phyloP scores from a whole-genome alignment of 805 yeast genomes.

The Candida argentea region DNA sequence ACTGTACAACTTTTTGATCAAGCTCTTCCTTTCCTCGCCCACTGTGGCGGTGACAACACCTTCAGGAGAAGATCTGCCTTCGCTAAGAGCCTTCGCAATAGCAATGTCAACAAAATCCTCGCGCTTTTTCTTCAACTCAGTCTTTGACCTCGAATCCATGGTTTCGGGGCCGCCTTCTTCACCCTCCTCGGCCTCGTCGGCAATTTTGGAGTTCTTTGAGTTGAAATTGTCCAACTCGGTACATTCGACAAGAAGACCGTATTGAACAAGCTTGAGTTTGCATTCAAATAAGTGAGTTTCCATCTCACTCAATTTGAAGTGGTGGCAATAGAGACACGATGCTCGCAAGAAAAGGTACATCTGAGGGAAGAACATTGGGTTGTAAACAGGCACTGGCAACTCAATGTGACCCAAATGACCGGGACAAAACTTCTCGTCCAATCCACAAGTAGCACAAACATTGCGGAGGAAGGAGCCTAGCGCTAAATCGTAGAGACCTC shows the following conservation, averaged over 20 bases:
- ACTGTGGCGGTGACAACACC: slow-evolving; percentile 82
- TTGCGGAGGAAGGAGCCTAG: slow-evolving; percentile 88
- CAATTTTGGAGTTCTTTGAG: slow-evolving; percentile 31
- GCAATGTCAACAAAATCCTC: slow-evolving; percentile 61
- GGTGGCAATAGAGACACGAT: slow-evolving; percentile 84
- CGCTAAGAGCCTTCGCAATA: slow-evolving; percentile 62
- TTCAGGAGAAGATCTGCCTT: slow-evolving; percentile 55
- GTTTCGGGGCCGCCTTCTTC: slow-evolving; percentile 13
- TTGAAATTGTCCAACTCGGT: slow-evolving; percentile 59
- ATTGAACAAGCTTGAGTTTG: slow-evolving; percentile 72
- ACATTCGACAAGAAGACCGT: slow-evolving; percentile 78
- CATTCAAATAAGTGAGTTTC: slow-evolving; percentile 74
- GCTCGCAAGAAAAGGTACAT: slow-evolving; percentile 76
- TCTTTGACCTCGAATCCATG: slow-evolving; percentile 28
- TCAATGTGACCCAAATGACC: slow-evolving; percentile 99
- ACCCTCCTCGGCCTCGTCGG: slow-evolving; percentile 37
- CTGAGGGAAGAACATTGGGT: slow-evolving; percentile 89
- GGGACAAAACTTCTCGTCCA: slow-evolving; percentile 90
- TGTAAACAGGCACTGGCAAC: slow-evolving; percentile 90
- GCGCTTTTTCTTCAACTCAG: slow-evolving; percentile 48
- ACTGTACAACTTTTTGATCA: slow-evolving; percentile 67
- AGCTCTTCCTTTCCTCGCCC: slow-evolving; percentile 72
- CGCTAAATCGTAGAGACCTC: slow-evolving; percentile 92
- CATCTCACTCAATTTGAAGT: slow-evolving; percentile 55
- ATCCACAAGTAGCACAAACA: slow-evolving; percentile 90